Base-by-base conservation (phyloP, 2,329 filamentous ascomycete species). In the Falciphora oryzae region DNA sequence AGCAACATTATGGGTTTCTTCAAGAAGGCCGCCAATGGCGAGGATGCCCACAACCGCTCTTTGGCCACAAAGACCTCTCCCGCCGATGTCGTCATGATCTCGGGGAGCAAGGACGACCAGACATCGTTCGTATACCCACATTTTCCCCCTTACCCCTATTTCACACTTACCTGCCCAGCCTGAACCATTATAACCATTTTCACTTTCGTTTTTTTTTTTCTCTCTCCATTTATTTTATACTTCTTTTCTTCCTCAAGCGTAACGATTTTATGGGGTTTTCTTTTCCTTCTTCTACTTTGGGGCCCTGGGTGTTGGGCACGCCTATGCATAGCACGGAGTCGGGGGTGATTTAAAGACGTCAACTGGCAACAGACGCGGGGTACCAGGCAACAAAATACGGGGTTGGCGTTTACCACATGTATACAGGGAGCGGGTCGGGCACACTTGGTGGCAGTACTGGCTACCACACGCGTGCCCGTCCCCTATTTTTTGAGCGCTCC, bases 41-140 rank as follows among this genome's bases (percentile, higher is more conserved):
- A 95, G 65, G 88, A 92, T n/a, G 89, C 89, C 8, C 89, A 93
- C 76, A 85, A 93, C 78, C 89, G 89, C 73, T 88, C 93, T 62
- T 79, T 93, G 69, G 84, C 89, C 69, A 97, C 94, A 57, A 97
- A 97, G 83, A 97, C 94, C 14, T 95, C 91, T 61, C 90, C 93
- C 1, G 95, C 95, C 59, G 95, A 98, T 76, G 94, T 99, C 59
- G 85, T 98, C 74, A 97, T 98, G 92, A 95, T 93, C 87, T 96
- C 92, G 64, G 95, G 95, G 65, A 96, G 92, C 80, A 98, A 98
- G 77, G 95, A 98, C 74, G 88, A 91, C 70, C 95, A 99, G 79
- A 99, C 94, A 72, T 93, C 90, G 88, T 92, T 81, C 79, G 89
- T 88, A 71, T 68, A 74, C 74, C 69, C 65, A 67, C 8, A 29